Conservation (phyloP, 768 basidiomycete genomes). For the Rhodotorula taiwanensis region DNA sequence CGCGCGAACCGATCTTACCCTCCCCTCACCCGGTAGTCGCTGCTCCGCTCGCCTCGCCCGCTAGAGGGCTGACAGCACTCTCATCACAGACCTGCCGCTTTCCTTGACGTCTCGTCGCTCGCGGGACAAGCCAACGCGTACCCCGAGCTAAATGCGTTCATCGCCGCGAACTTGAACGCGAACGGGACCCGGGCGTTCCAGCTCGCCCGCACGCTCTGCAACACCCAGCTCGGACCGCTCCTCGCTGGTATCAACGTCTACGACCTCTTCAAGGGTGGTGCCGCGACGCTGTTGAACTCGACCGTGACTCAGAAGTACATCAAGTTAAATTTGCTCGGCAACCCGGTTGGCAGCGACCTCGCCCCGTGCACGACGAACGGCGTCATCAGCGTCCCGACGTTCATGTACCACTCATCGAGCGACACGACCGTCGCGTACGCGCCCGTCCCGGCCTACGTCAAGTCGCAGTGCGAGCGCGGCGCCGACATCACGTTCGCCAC, state of each 20-base stretch:
- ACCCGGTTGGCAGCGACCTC: background rate
- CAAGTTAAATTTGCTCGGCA: background rate
- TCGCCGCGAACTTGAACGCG: background rate
- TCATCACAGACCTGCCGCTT: background rate
- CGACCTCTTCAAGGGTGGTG: background rate
- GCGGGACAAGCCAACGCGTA: conserved; percentile 10
- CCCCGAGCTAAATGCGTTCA: background rate
- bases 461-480: background rate
- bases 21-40: too few species aligned
- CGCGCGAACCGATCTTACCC: too few species aligned
- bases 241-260: background rate
- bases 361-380: background rate
- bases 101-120: background rate
- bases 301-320: background rate
- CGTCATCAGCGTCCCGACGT: background rate
- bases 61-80: background rate
- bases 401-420: conserved; percentile 1
- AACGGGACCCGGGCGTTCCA: background rate
- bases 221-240: background rate
- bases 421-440: background rate
- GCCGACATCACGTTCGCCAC: conserved; percentile 4
- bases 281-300: background rate
- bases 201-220: background rate
- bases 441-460: background rate
- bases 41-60: too few species aligned